Base-by-base conservation (phyloP, 768 basidiomycete genomes). In the Collybia sp. region DNA sequence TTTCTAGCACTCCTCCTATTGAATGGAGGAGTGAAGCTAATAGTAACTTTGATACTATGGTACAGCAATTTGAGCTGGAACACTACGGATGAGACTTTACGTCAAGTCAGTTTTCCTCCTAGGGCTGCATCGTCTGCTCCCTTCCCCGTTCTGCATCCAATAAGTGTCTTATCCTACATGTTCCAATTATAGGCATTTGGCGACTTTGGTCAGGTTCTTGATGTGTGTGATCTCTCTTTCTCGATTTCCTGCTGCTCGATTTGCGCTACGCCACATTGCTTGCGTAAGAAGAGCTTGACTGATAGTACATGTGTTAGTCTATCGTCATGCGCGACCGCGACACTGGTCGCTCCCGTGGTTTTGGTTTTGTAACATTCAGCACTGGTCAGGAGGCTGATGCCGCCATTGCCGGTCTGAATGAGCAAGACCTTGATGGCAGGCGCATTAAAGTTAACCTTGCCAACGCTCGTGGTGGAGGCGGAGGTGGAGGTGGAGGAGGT, bases 281-380 rank as follows among this genome's bases (percentile, higher is more conserved):
- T 49, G 49, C 49, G 50, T 58, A 61, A 67, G 62, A 61, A 61
- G 58, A 61, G 56, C 65, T 63, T 66, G 65, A 61, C 70, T 71
- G 57, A 64, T 70, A 46, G 25, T 25, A 25, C 56, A 54, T 56
- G 64, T 68, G 54, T 68, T 25, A 96, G 92, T 88, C 88, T 57
- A 93, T 95, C 71, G 93, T 95, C 66, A 95, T 95, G 93, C 88
- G 91, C 73, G 94, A 98, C 72, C 91, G 93, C 63, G 95, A 96
- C 63, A 97, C 95, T 54, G 89, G 91, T 50, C 91, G 94, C 62
- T 95, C 92, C 53, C 87, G 94, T 63, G 94, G 94, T 61, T 97
- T 97, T 66, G 94, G 94, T 52, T 97, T 97, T 70, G 93, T 97
- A 51, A 93, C 89, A 45, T 93, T 73, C 65, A 65, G 72, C 52